Base-by-base conservation (phyloP, 1,139 yeast species). In the Diutina rugosa region DNA sequence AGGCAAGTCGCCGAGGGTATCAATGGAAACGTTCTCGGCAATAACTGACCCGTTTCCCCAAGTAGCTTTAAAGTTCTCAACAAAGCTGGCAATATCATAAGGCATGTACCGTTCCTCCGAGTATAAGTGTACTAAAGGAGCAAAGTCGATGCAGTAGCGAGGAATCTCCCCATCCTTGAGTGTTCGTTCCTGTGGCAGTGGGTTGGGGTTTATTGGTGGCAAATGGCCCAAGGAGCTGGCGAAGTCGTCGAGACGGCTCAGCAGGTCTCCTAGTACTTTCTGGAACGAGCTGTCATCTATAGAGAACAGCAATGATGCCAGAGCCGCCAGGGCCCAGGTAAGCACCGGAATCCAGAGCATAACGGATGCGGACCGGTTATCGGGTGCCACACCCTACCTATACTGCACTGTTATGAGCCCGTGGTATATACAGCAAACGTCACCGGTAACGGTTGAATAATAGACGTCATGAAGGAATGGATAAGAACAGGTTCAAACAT, bases 51-150 rank as follows among this genome's bases (percentile, higher is more conserved):
- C 84, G 62, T 82, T 81, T 9, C 63, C 67, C 62, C 69, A 74
- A 41, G 71, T 72, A 18, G 76, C 77, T 68, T 73, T 72, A 69
- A 90, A 86, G 66, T 88, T 79, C 10, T 73, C 72, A 12, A 89
- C 91, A 67, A 70, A 93, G 51, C 86, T 80, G 55, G 75, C 78
- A 53, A 90, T 78, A 64, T 90, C 95, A 62, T 89, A 89, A 0
- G 99, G 99, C 61, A 87, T 72, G 67, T 90, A 93, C 58, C 76
- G 72, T 64, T 93, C 99, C 66, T 93, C 99, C 1, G 95, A 85
- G 71, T 91, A 91, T 29, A 93, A 73, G 66, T 89, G 90, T 1
- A 93, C 93, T 57, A 84, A 70, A 0, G 99, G 98, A 4, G 93
- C 82, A 66, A 82, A 79, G 55, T 86, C 85, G 0, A 82, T 64